These are phyloP conservation scores for Cercis canadensis DNA, from an alignment of 306 rosid species.

Conservation along the genomic window DNA sequence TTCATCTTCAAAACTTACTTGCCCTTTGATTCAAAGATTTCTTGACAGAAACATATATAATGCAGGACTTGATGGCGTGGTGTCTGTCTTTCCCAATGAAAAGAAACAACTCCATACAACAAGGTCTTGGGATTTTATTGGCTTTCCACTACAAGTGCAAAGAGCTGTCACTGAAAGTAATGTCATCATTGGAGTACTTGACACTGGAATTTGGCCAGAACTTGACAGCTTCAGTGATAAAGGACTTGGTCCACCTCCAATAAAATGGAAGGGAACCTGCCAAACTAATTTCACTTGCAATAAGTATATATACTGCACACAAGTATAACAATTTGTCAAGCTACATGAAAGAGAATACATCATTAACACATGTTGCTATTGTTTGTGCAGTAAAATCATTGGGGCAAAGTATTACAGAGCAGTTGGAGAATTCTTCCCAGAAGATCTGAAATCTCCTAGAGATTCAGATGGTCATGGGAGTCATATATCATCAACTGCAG, in stretches of 20 bases:
- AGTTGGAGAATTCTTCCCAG: background rate
- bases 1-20: background rate
- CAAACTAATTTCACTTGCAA: constrained; percentile 52
- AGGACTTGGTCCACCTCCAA: constrained; percentile 56
- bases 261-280: constrained; percentile 67
- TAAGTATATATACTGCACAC: constrained; percentile 37
- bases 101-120: constrained; percentile 52
- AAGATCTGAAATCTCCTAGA: constrained; percentile 47
- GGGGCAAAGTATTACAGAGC: constrained; percentile 52
- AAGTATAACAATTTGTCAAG: background rate
- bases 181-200: constrained; percentile 53
- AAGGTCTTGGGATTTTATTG: constrained; percentile 69
- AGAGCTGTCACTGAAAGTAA: constrained; percentile 41
- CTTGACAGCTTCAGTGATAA: constrained; percentile 50
- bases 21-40: background rate
- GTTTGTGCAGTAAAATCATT: constrained; percentile 50
- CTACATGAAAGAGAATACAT: background rate
- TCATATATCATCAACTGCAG: constrained; percentile 59
- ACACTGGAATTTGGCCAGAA: constrained; percentile 62
- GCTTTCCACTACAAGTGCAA: constrained; percentile 38
- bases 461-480: constrained; percentile 58
- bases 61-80: constrained; percentile 52
- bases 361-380: background rate
- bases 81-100: constrained; percentile 56
- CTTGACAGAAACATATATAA: background rate